Base-by-base conservation (phyloP, 2,329 filamentous ascomycete genomes). In the Ceratocystis lukuohia region DNA sequence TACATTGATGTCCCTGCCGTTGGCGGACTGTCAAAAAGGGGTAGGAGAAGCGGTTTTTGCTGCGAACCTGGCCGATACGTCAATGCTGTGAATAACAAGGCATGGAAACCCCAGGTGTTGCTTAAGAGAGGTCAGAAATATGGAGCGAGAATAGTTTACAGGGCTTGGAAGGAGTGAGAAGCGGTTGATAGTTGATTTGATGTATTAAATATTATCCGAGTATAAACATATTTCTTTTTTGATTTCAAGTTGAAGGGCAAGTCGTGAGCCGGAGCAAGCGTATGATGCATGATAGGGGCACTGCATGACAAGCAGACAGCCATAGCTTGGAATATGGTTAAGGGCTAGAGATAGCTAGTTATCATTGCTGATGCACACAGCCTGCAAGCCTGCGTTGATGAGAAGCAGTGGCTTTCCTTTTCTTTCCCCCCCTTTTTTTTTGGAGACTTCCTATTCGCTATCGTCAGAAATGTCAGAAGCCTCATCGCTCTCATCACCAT, bases 51-150 rank as follows among this genome's bases (percentile, higher is more conserved):
- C 57, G 93, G 88, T 0, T 95, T 97, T 78, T 96, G 91, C 75
- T 87, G 96, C 56, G 94, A 99, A 80, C 92, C 93, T 0, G 89
- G 89, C 72, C 84, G 94, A 25, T 97, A 88, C 74, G 88, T 96
- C 66, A 94, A 97, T 75, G 92, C 92, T 0, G 80, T 86, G 72
- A 96, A 96, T 71, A 84, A 88, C 62, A 84, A 87, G 0, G 85
- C 87, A 72, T 96, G 92, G 89, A 88, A 82, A 76, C 78, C 78
- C 64, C 89, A 90, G 85, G 85, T 89, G 69, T 70, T 94, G 33
- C 77, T 97, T 69, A 93, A 88, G 81, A 92, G 88, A 79, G 93
- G 93, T 0, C 81, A 93, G 74, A 85, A 84, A 69, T 97, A 90
- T 75, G 93, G 93, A 1, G 84, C 85, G 69, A 84, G 85, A 70